Base-by-base conservation (phyloP, 805 yeast species). In the Yamadazyma phyllophila region DNA sequence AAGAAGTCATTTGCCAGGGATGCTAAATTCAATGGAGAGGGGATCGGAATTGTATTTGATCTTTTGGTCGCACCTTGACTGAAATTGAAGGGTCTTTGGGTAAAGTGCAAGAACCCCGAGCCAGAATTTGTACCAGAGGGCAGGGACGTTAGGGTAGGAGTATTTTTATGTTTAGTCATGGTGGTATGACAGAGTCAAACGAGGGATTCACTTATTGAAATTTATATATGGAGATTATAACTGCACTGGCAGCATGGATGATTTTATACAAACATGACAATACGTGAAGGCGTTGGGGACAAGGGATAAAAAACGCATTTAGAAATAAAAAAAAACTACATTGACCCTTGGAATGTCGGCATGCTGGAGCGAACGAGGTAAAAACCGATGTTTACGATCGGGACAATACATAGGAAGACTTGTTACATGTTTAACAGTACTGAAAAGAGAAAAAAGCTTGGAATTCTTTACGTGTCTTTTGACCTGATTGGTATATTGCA, bases 21-120 rank as follows among this genome's bases (percentile, higher is more conserved):
- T n/a, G 46, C 36, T 15, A 49, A 41, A 36, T 49, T 49, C 17
- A 49, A 43, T n/a, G 52, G 50, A 4, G 50, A 41, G n/a, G 52
- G 52, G 17, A 43, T 40, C 12, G 52, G 37, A n/a, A 37, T 32
- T 7, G 34, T 14, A 9, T 41, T 46, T 24, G 47, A 27, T 41
- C 41, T 40, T 11, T 40, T 40, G 39, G 29, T 34, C 26, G 31
- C 36, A n/a, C 26, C 8, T 44, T 44, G 46, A 14, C 39, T 30
- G 26, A 43, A 43, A 36, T 44, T 44, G 34, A 44, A 26, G 24
- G 43, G 36, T 33, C 31, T 33, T 32, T 36, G 46, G 14, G n/a
- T 13, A 17, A 26, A 35, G 17, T 34, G 30, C 17, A 40, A 24
- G 26, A 26, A 10, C 4, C 39, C 39, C 10, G 39, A 26, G 12